These are phyloP conservation scores for Trichoderma oligosporum DNA, from an alignment of 2,329 filamentous ascomycete species.

Conservation along the genomic window DNA sequence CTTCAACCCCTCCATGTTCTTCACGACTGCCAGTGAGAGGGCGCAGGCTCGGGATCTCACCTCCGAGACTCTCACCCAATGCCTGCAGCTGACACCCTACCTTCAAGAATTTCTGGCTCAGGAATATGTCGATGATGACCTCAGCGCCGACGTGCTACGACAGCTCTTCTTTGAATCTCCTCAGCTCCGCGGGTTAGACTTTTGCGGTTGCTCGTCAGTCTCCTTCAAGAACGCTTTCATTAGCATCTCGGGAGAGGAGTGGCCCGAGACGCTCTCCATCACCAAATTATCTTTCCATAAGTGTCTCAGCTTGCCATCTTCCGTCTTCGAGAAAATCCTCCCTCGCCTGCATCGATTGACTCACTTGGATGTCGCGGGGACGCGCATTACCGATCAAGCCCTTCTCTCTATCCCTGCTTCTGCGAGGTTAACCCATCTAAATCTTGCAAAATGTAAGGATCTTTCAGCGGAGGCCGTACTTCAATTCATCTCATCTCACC, in stretches of 20 bases:
- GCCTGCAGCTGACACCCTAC: conserved; percentile 67
- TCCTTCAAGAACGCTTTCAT: conserved; percentile 64
- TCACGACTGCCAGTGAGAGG: conserved; percentile 70
- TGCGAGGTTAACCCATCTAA: conserved; percentile 71
- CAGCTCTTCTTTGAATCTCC: conserved; percentile 68
- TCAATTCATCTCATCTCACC: conserved; percentile 67
- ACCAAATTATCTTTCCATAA: conserved; percentile 73
- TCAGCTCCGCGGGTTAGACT: conserved; percentile 64
- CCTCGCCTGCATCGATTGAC: conserved; percentile 68
- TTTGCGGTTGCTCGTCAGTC: conserved; percentile 69
- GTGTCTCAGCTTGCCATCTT: conserved; percentile 65
- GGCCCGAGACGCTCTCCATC: conserved; percentile 55
- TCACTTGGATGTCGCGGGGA: conserved; percentile 76
- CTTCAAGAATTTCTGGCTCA: conserved; percentile 75
- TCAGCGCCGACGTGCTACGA: conserved; percentile 62
- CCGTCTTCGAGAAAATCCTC: conserved; percentile 65
- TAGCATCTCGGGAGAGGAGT: conserved; percentile 49
- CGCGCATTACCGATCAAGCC: conserved; percentile 68
- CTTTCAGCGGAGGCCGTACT: conserved; percentile 65
- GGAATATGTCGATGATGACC: conserved; percentile 75
- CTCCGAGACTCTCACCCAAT: conserved; percentile 66
- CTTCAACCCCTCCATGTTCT: conserved; percentile 76
- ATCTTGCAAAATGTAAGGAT: conserved; percentile 70
- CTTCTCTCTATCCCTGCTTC: conserved; percentile 67
- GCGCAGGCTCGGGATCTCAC: conserved; percentile 73